Base-by-base conservation (phyloP, 2,329 filamentous ascomycete species). In the Diplodia mutila region DNA sequence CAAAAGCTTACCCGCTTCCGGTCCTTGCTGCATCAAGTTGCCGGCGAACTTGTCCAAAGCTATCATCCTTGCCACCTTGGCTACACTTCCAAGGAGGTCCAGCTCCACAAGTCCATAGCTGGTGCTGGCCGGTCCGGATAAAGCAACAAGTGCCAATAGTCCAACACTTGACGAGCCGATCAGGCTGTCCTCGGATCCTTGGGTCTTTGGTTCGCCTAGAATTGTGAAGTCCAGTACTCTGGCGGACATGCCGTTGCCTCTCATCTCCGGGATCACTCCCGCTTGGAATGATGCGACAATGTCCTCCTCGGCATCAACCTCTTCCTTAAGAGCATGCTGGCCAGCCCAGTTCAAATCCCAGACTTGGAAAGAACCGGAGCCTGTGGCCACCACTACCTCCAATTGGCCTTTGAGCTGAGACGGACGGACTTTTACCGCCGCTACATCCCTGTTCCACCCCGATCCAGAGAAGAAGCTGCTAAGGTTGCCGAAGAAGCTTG, bases 311-410 rank as follows among this genome's bases (percentile, higher is more conserved):
- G 89, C 83, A 76, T 97, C 91, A 25, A 89, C 83, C 69, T 94
- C 92, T 29, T 86, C 86, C 55, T 91, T 86, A 57, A 92, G 85
- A 52, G 91, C 88, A 75, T 93, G 90, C 71, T 94, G 92, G 39
- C 94, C 94, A 69, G 91, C 92, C 77, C 94, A 92, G 74, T 94
- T 93, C 52, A 97, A 85, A 75, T 91, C 91, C 95, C 95, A 99
- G 8, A 90, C 86, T 73, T 96, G 90, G 29, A 99, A 81, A 68
- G 89, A 86, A 32, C 91, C 94, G 72, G 90, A 90, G 65, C 88
- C 86, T 1, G 93, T 95, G 16, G 90, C 88, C 46, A 94, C 89
- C 55, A 97, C 86, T 39, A 97, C 85, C 72, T 94, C 92, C 75
- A 94, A 89, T 78, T 97, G 93, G 27, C 93, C 94, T 70, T 93